Conservation (phyloP, 192 early-diverging fungal genomes). For the Thamnidium elegans region DNA sequence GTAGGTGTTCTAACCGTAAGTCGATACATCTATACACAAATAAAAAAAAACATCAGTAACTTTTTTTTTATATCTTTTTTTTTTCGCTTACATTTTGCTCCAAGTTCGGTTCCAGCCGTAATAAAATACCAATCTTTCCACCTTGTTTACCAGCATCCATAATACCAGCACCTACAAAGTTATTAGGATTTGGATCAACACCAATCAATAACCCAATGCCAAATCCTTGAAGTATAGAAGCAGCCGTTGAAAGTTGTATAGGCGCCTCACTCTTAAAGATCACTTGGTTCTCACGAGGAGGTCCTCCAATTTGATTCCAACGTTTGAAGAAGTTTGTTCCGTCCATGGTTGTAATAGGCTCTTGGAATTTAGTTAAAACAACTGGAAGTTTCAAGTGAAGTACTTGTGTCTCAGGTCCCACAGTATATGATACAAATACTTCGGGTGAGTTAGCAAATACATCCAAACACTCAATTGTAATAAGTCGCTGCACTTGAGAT, state of each 20-base stretch:
- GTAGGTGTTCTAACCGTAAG: conserved; percentile 89
- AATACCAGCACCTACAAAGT: conserved; percentile 88
- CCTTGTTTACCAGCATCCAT: conserved; percentile 60
- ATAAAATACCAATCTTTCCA: conserved; percentile 88
- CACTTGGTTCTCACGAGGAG: conserved; percentile 76
- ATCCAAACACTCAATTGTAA: conserved; percentile 73
- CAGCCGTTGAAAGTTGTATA: conserved; percentile 51
- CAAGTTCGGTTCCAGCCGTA: conserved; percentile 84
- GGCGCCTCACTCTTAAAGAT: conserved; percentile 53
- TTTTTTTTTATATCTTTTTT: neutral
- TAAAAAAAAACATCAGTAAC: neutral
- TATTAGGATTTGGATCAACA: conserved; percentile 86
- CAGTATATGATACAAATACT: conserved; percentile 65
- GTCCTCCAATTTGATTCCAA: conserved; percentile 95
- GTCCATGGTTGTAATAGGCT: conserved; percentile 69
- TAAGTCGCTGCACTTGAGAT: conserved; percentile 79
- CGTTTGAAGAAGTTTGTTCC: conserved; percentile 81
- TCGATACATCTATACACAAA: conserved; percentile 71
- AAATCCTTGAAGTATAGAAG: conserved; percentile 61
- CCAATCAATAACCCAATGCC: conserved; percentile 74
- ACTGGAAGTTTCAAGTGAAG: conserved; percentile 79
- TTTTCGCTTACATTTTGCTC: conserved; percentile 68
- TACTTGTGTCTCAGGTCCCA: conserved; percentile 43
- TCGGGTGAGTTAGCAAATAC: conserved; percentile 58
- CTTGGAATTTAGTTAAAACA: conserved; percentile 82